Evolutionary conservation across 108 stramenopile genomes (phyloP), one percentile per base, ranked within the genome.

Genomic region (Pseudonitzschia multiseries): DNA sequence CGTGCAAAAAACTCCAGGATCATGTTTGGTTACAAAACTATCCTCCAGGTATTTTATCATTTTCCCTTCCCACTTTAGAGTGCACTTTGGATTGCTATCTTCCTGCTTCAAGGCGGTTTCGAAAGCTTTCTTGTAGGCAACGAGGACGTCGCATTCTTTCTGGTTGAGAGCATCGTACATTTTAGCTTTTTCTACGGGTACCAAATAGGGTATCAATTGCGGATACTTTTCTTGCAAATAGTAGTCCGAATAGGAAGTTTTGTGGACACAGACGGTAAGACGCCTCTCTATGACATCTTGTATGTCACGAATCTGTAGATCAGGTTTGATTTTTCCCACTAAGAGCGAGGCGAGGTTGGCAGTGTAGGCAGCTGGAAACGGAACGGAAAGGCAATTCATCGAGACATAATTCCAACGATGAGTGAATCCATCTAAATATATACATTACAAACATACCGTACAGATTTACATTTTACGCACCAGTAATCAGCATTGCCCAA

Each of bases 321-420:
- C 15, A 14, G 54, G 9, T 14, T 53, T 8, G 18, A 8, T 21
- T 53, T 61, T 24, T 46, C 24, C 59, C 4, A 71, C 71, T 15
- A 71, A 29, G 15, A 71, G 26, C 42, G 71, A 71, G n/a, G 71
- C 71, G 42, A 61, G 26, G 22, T 71, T 71, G 0, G 71, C 71
- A 12, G 71, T 71, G 43, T 71, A 71, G 0, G 71, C 57, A 22
- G 71, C 71, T 52, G 26, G 4, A 36, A 36, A 36, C 6, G 36
- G 6, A 36, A 36, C 36, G 26, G 26, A 56, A 56, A 56, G 2
- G 24, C 4, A 56, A 56, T 3, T 0, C n/a, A 56, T 14, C 46
- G 18, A 48, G 18, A 10, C 18, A 48, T 14, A 48, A 18, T 18
- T 6, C 4, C 36, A 36, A 36, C 6, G 36, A 36, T 36, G 36